Conservation (phyloP, 2,329 filamentous ascomycete species). For the Penicillium oxalicum region DNA sequence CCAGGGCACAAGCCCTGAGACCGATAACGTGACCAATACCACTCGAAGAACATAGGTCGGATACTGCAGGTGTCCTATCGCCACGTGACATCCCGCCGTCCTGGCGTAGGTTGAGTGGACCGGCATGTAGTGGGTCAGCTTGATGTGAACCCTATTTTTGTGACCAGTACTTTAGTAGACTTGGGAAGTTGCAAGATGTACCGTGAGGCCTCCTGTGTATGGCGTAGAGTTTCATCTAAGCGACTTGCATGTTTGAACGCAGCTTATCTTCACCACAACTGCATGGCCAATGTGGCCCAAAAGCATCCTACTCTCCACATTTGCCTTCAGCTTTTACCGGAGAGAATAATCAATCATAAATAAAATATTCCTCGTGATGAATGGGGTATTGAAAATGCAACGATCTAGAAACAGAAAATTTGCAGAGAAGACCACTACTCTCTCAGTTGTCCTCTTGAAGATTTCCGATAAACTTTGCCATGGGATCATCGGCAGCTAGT, state of each 20-base stretch:
- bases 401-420: constrained; percentile 10
- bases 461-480: constrained; percentile 73
- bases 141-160: not conserved
- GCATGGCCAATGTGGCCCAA: too few relatives aligned
- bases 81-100: constrained; percentile 4
- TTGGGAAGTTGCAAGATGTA: too few relatives aligned
- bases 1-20: constrained; percentile 16
- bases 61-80: not conserved
- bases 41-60: constrained; percentile 2
- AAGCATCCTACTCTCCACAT: too few relatives aligned
- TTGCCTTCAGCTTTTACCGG: too few relatives aligned
- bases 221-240: too few relatives aligned
- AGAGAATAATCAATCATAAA: too few relatives aligned
- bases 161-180: too few relatives aligned
- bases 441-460: constrained; percentile 39
- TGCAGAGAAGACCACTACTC: not conserved
- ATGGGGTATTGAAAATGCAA: constrained; percentile 21
- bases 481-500: constrained; percentile 71
- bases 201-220: too few relatives aligned
- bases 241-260: too few relatives aligned
- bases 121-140: not conserved
- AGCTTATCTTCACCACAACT: too few relatives aligned
- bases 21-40: constrained; percentile 9
- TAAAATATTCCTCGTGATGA: not conserved
- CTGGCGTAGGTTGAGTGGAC: not conserved